Percentiles rank a stretch among this genome's conserved stretches.
These are phyloP conservation scores for Coemansia sp. DNA, from an alignment of 192 early-diverging fungal species.

Conservation along the genomic window DNA sequence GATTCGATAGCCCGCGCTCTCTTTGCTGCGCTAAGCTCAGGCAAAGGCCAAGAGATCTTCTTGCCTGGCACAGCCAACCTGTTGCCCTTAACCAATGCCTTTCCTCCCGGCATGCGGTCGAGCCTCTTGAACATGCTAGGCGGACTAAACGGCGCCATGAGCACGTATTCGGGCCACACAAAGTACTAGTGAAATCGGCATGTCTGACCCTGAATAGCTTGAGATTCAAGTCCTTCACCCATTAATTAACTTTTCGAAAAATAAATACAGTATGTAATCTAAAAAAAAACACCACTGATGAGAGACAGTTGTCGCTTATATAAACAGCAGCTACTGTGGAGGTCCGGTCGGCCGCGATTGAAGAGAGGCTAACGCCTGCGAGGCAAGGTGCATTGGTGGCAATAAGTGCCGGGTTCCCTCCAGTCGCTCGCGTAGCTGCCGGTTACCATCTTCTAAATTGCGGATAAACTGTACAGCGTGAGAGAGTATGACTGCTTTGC, in stretches of 20 bases:
- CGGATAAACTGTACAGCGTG: constrained; percentile 78
- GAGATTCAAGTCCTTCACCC: not conserved
- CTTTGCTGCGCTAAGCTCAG: constrained; percentile 60
- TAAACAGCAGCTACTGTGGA: constrained; percentile 12
- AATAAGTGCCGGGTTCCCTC: constrained; percentile 28
- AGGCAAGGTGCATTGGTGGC: constrained; percentile 24
- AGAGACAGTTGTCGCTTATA: not conserved
- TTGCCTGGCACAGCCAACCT: constrained; percentile 31
- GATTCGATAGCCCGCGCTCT: constrained; percentile 64
- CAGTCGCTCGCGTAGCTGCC: constrained; percentile 40
- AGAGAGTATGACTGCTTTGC: constrained; percentile 83
- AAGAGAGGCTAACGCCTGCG: constrained; percentile 16
- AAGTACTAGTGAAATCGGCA: constrained; percentile 26
- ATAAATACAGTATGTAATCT: too few relatives aligned
- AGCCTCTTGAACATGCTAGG: constrained; percentile 18
- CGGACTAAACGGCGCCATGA: constrained; percentile 42
- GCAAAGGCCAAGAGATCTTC: constrained; percentile 57
- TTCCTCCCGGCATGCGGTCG: constrained; percentile 23
- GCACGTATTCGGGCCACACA: constrained; percentile 36
- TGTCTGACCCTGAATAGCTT: too few relatives aligned
- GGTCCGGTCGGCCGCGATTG: constrained; percentile 17
- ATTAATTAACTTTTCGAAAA: not conserved
- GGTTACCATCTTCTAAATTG: constrained; percentile 51
- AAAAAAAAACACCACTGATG: not conserved
- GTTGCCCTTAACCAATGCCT: constrained; percentile 19